Percentiles rank a stretch among this genome's conserved stretches.
These are phyloP conservation scores for Phytophthora crassamura DNA, from an alignment of 352 stramenopile genomes.

Conservation along the genomic window DNA sequence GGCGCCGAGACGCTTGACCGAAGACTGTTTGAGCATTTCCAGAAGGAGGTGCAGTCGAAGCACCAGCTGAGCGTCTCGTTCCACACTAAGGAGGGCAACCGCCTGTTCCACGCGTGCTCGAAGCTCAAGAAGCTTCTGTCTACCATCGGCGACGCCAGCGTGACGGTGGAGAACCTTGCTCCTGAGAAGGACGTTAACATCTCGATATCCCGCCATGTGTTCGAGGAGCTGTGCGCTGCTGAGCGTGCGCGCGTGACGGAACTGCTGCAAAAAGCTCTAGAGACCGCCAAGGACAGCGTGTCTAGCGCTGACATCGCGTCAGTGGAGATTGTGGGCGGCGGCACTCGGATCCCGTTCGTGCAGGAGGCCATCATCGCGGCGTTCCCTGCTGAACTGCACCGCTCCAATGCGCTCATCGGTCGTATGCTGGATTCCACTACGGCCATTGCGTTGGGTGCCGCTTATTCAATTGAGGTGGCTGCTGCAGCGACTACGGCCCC, in stretches of 20 bases:
- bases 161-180: conserved; percentile 87
- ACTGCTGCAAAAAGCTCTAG: conserved; percentile 61
- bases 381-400: conserved; percentile 51
- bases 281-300: conserved; percentile 51
- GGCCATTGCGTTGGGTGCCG: conserved; percentile 80
- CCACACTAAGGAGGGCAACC: conserved; percentile 82
- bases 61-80: conserved; percentile 59
- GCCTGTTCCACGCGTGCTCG: conserved; percentile 88
- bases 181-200: conserved; percentile 86
- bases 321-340: conserved; percentile 92
- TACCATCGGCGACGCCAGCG: conserved; percentile 79
- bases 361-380: conserved; percentile 76
- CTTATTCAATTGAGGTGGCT: conserved; percentile 48
- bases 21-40: conserved; percentile 83
- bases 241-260: conserved; percentile 60
- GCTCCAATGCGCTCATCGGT: conserved; percentile 54
- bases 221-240: conserved; percentile 67
- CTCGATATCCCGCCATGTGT: conserved; percentile 70
- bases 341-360: conserved; percentile 89
- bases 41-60: conserved; percentile 65
- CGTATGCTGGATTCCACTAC: conserved; percentile 92
- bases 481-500: conserved; percentile 5
- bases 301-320: conserved; percentile 54
- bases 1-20: conserved; percentile 82
- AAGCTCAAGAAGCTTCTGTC: conserved; percentile 92